phyloP scores from a whole-genome alignment of 1,139 yeast species.

The Magnusiomyces tetraspermus region DNA sequence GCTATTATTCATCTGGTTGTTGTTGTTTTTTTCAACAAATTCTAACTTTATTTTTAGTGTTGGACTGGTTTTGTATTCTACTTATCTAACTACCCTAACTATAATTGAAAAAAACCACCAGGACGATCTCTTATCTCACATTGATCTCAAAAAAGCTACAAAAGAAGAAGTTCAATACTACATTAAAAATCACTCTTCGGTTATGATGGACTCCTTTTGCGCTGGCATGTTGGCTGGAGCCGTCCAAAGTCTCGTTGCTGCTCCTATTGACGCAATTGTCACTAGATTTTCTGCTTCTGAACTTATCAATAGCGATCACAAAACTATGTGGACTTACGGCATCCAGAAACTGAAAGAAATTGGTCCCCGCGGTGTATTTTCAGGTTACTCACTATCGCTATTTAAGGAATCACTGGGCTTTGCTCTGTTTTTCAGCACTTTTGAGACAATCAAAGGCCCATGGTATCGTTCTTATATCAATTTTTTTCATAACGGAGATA shows the following conservation, averaged over 20 bases:
- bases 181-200: slow-evolving; percentile 19
- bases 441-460: slow-evolving; percentile 61
- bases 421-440: slow-evolving; percentile 76
- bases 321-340: slow-evolving; percentile 71
- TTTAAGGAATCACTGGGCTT: slow-evolving; percentile 78
- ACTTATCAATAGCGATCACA: slow-evolving; percentile 56
- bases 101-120: slow-evolving; percentile 15
- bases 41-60: slow-evolving; percentile 32
- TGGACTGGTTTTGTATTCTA: slow-evolving; percentile 74
- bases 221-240: slow-evolving; percentile 86
- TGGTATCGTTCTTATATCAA: slow-evolving; percentile 12
- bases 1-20: not conserved
- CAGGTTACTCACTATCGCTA: slow-evolving; percentile 71
- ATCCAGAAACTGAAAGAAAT: slow-evolving; percentile 56
- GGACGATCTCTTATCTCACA: not conserved
- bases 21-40: not conserved
- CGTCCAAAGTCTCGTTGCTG: slow-evolving; percentile 82
- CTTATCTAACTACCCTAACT: slow-evolving; percentile 47
- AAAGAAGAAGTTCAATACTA: not conserved
- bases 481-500: slow-evolving; percentile 15
- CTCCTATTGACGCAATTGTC: slow-evolving; percentile 87
- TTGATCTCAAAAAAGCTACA: not conserved
- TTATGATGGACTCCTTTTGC: slow-evolving; percentile 50
- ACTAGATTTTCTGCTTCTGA: slow-evolving; percentile 73
- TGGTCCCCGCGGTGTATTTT: slow-evolving; percentile 79